A percentile compares a stretch with the other conserved stretches of the same genome.
Evolutionary conservation across 352 stramenopile species (phyloP).

Genomic region (Lagenidium giganteum): DNA sequence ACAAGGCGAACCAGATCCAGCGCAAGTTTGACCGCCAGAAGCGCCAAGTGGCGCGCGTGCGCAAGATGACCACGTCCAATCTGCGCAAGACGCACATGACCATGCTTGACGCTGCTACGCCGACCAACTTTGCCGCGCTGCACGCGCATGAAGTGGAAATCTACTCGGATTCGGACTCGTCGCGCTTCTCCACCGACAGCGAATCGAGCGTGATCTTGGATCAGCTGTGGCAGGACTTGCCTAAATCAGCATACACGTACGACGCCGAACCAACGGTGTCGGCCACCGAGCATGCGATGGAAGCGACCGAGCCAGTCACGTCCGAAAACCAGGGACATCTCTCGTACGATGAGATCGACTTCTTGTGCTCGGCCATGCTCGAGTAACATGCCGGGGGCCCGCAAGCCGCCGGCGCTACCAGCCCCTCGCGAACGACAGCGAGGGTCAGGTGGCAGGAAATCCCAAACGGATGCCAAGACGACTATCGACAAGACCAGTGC

Average conservation of each 20-base stretch:
- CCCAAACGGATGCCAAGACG: too few species aligned
- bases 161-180: conserved; percentile 71
- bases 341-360: conserved; percentile 83
- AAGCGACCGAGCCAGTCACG: not conserved
- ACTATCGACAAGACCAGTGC: too few species aligned
- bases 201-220: conserved; percentile 43
- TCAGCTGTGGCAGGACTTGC: conserved; percentile 54
- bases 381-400: conserved; percentile 25
- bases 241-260: conserved; percentile 17
- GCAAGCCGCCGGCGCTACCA: too few species aligned
- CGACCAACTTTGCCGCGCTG: conserved; percentile 25
- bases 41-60: conserved; percentile 59
- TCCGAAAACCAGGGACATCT: conserved; percentile 40
- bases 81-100: not conserved
- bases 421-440: too few species aligned
- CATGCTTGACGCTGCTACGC: too few species aligned
- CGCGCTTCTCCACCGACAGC: conserved; percentile 53
- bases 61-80: conserved; percentile 23
- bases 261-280: conserved; percentile 3
- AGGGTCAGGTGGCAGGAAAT: too few species aligned
- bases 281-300: not conserved
- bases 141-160: conserved; percentile 36
- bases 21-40: conserved; percentile 88
- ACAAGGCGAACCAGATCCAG: conserved; percentile 89
- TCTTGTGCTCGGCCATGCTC: conserved; percentile 78